Conservation (phyloP, 495 filamentous ascomycete species). For the Pseudomonodictys pantanalensis region DNA sequence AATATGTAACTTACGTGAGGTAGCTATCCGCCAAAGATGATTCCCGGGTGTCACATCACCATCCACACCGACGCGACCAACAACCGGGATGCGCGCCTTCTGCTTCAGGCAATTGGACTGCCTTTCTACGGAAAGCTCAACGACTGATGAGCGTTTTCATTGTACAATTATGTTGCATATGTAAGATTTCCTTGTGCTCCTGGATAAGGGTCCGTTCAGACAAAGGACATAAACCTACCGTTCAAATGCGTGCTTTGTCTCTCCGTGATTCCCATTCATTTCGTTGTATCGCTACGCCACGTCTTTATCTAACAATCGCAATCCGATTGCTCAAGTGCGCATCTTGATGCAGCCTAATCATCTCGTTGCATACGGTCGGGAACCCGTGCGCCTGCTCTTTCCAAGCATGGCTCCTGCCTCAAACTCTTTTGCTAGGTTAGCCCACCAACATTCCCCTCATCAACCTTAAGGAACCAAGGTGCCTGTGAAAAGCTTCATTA, state of each 20-base stretch:
- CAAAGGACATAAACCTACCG: not conserved
- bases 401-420: no score
- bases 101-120: constrained; percentile 76
- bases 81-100: constrained; percentile 83
- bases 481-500: no score
- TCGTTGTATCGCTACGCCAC: not conserved
- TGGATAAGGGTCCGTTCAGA: not conserved
- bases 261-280: not conserved
- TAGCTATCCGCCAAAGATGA: constrained; percentile 86
- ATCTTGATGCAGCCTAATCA: no score
- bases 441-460: no score
- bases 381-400: not conserved
- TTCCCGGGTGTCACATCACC: constrained; percentile 83
- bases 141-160: constrained; percentile 8
- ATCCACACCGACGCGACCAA: constrained; percentile 85
- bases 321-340: not conserved
- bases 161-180: constrained; percentile 17
- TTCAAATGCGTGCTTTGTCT: not conserved
- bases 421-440: no score
- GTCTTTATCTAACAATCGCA: not conserved
- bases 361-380: no score
- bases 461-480: no score
- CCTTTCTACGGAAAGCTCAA: constrained; percentile 72
- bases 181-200: not conserved
- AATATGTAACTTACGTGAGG: constrained; percentile 3